Evolutionary conservation across 768 basidiomycete species (phyloP), one percentile per base, ranked within the genome.

Genomic region (Calocybe gangraenosa): DNA sequence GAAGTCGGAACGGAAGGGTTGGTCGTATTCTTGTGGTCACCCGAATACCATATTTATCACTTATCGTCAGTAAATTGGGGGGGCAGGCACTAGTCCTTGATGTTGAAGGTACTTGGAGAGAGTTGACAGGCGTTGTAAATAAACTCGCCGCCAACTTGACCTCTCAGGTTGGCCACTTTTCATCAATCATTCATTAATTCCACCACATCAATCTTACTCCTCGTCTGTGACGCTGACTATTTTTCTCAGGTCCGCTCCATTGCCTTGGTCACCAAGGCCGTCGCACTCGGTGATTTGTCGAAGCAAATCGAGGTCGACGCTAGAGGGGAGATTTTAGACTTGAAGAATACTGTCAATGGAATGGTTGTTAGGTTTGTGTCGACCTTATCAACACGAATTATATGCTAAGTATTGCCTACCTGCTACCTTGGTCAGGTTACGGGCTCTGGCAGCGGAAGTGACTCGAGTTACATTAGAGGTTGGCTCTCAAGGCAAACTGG

Each of bases 261-360:
- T 47, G 89, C 92, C 5, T 80, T 82, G 49, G 94, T 97, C 49
- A 96, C 94, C 15, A 93, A 90, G 66, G 94, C 93, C 3, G 92
- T 96, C 60, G 93, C 92, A 0, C 68, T 86, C 40, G 93, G 93
- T 18, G 92, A 97, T 65, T 67, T 92, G 55, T 84, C 80, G 40
- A 89, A 89, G 63, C 90, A 88, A 61, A 94, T 97, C 56, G 89
- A 92, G 47, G 92, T 95, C 55, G 90, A 92, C 57, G 87, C 84
- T 9, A 76, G 83, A 19, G 93, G 93, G 15, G 93, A 97, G 66
- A 95, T 97, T 46, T 67, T 87, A 48, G 87, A 91, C 61, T 69
- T 92, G 60, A 91, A 76, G 61, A 76, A 76, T 51, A 79, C 76
- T 19, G 76, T 80, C 40, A 80, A 78, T 59, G 75, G 75, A 55